Conservation (phyloP, 495 filamentous ascomycete species). For the Collariella sp. region DNA sequence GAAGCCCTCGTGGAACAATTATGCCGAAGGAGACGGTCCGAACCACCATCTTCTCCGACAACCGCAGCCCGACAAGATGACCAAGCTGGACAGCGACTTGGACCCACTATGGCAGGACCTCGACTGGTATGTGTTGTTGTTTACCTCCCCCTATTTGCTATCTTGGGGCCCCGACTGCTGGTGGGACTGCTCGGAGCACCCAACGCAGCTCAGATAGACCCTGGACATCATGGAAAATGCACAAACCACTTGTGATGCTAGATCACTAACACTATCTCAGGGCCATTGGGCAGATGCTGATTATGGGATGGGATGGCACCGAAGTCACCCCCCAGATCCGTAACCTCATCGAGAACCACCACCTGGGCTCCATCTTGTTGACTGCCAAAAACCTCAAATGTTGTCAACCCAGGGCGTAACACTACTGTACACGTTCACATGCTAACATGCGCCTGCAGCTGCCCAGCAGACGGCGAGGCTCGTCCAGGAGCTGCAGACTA, state of each 20-base stretch:
- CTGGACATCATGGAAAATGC: too few relatives aligned
- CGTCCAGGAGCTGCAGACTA: slow-evolving; percentile 77
- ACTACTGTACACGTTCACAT: background rate
- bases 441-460: slow-evolving; percentile 41
- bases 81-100: slow-evolving; percentile 42
- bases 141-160: background rate
- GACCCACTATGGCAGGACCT: slow-evolving; percentile 65
- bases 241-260: too few relatives aligned
- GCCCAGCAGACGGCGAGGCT: slow-evolving; percentile 75
- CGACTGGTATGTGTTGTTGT: slow-evolving; percentile 41
- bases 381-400: slow-evolving; percentile 91
- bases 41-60: slow-evolving; percentile 1
- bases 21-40: slow-evolving; percentile 19
- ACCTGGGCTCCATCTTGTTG: slow-evolving; percentile 66
- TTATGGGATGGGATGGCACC: slow-evolving; percentile 93
- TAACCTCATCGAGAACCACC: slow-evolving; percentile 74
- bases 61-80: slow-evolving; percentile 21
- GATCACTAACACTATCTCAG: slow-evolving; percentile 24
- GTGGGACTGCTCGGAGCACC: background rate
- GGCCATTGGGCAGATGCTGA: slow-evolving; percentile 81
- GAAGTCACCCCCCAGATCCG: slow-evolving; percentile 78
- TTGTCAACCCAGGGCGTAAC: slow-evolving; percentile 22
- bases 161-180: background rate
- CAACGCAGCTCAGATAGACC: too few relatives aligned
- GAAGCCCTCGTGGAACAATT: background rate